Conservation (phyloP, 257 asterid species). For the Salvia rosmarinus region DNA sequence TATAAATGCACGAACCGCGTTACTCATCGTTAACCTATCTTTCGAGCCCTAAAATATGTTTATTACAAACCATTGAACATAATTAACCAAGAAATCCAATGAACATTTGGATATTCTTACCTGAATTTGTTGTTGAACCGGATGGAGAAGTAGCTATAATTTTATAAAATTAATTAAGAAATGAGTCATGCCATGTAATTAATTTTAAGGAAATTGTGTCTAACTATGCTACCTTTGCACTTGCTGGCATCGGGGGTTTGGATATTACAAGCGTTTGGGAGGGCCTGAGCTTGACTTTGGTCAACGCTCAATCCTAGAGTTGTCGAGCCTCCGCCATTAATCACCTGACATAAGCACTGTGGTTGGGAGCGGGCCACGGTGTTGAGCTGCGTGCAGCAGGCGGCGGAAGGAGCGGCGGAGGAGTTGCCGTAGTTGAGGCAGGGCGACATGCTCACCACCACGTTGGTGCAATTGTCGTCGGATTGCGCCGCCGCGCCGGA, state of each 20-base stretch:
- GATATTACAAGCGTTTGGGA: constrained; percentile 53
- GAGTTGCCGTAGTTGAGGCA: constrained; percentile 78
- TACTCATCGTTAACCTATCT: no score
- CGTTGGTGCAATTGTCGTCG: constrained; percentile 59
- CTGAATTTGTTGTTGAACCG: constrained; percentile 33
- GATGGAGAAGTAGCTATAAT: constrained; percentile 40
- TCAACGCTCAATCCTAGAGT: constrained; percentile 58
- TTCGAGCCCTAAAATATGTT: no score
- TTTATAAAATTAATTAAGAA: background rate
- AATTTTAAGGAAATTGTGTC: background rate
- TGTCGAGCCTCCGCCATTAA: constrained; percentile 57
- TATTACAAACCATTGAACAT: background rate
- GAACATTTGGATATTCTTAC: background rate
- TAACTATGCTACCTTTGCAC: constrained; percentile 37
- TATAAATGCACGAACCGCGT: background rate
- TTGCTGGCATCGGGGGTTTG: constrained; percentile 40
- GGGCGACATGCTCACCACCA: constrained; percentile 73
- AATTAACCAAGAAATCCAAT: background rate
- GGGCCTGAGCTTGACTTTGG: constrained; percentile 65
- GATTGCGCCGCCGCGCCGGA: constrained; percentile 55
- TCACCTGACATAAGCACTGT: constrained; percentile 69
- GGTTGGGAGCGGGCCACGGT: constrained; percentile 67
- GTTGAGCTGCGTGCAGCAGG: constrained; percentile 79
- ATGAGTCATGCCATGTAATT: background rate
- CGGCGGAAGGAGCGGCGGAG: constrained; percentile 51